phyloP scores from a whole-genome alignment of 1,284 basidiomycete genomes.

The Apiotrichum gracile region DNA sequence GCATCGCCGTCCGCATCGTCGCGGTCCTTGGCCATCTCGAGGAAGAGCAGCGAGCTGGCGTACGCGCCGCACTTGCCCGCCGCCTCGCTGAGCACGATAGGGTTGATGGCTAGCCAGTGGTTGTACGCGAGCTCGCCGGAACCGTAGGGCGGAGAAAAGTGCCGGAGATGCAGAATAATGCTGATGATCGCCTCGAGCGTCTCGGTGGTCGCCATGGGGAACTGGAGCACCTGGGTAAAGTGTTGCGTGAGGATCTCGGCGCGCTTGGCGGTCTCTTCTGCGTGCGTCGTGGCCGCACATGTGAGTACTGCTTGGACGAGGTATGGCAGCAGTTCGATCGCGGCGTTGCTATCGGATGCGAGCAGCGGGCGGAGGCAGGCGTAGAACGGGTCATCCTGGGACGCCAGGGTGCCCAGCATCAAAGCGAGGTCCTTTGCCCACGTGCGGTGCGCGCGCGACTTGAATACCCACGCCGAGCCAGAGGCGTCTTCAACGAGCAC shows the following conservation, averaged over 20 bases:
- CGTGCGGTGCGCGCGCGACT: slow-evolving; percentile 4
- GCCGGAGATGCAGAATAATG: slow-evolving; percentile 72
- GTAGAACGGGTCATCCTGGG: slow-evolving; percentile 59
- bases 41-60: slow-evolving; percentile 80
- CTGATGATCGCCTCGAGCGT: slow-evolving; percentile 59
- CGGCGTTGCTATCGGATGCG: slow-evolving; percentile 55
- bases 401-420: slow-evolving; percentile 59
- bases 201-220: slow-evolving; percentile 13
- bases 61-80: slow-evolving; percentile 75
- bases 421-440: slow-evolving; percentile 66
- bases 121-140: slow-evolving; percentile 62
- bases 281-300: slow-evolving; percentile 12
- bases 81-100: slow-evolving; percentile 62
- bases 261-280: not conserved
- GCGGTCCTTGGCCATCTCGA: slow-evolving; percentile 68
- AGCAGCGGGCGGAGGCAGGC: slow-evolving; percentile 61
- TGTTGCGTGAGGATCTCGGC: slow-evolving; percentile 55
- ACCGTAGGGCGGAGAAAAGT: slow-evolving; percentile 53
- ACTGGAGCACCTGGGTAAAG: slow-evolving; percentile 51
- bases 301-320: slow-evolving; percentile 66
- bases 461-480: slow-evolving; percentile 13
- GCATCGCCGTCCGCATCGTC: slow-evolving; percentile 13
- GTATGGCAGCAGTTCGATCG: slow-evolving; percentile 61
- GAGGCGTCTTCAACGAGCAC: slow-evolving; percentile 1
- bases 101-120: slow-evolving; percentile 78